phyloP scores from a whole-genome alignment of 164 flowering plant genomes.

The Vitis rupestris region DNA sequence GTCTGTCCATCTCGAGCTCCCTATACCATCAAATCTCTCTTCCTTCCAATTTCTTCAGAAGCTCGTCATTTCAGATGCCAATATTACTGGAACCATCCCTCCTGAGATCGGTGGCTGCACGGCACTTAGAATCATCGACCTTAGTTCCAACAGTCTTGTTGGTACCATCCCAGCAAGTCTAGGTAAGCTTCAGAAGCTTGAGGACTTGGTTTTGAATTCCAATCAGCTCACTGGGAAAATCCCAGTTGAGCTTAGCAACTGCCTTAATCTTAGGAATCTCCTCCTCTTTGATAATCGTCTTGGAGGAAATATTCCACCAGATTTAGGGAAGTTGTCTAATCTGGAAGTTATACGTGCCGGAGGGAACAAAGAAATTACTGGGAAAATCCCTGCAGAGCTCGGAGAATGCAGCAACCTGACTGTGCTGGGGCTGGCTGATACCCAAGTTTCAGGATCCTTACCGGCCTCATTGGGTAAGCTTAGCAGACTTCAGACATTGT shows the following conservation, averaged over 20 bases:
- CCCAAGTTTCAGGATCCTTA: slow-evolving; percentile 27
- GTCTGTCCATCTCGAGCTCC: slow-evolving; percentile 42
- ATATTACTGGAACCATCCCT: slow-evolving; percentile 81
- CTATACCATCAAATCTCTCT: slow-evolving; percentile 50
- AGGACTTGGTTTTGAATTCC: slow-evolving; percentile 58
- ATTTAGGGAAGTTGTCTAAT: slow-evolving; percentile 45
- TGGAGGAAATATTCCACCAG: slow-evolving; percentile 51
- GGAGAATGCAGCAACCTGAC: slow-evolving; percentile 21
- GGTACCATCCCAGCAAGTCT: slow-evolving; percentile 64
- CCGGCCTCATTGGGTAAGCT: slow-evolving; percentile 58
- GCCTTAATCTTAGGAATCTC: slow-evolving; percentile 47
- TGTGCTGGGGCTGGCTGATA: slow-evolving; percentile 36
- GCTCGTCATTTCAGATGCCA: slow-evolving; percentile 69
- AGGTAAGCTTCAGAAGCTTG: slow-evolving; percentile 53
- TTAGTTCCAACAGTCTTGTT: slow-evolving; percentile 63
- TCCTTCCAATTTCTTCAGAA: slow-evolving; percentile 41
- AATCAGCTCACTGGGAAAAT: slow-evolving; percentile 77
- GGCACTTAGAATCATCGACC: slow-evolving; percentile 44
- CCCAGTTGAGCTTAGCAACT: slow-evolving; percentile 56
- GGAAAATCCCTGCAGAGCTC: slow-evolving; percentile 19
- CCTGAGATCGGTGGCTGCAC: slow-evolving; percentile 45
- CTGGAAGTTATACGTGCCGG: slow-evolving; percentile 67
- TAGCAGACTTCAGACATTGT: slow-evolving; percentile 57
- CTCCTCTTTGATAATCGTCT: slow-evolving; percentile 60
- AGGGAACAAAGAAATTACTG: slow-evolving; percentile 57